Conservation (phyloP, 495 filamentous ascomycete species). For the Penicillium egyptiacum region DNA sequence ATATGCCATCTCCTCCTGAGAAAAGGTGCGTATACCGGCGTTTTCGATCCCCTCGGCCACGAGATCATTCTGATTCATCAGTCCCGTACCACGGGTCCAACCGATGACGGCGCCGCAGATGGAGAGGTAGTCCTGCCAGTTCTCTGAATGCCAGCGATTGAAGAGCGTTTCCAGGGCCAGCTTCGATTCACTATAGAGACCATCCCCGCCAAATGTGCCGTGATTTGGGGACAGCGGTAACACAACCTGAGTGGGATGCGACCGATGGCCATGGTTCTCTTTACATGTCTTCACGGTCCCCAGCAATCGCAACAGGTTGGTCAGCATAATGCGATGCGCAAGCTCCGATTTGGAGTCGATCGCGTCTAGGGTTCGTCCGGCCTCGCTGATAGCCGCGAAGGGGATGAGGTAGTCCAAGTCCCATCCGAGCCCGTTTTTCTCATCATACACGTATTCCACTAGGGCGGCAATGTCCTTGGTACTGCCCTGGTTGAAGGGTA, state of each 20-base stretch:
- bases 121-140: constrained; percentile 94
- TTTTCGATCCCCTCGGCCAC: constrained; percentile 94
- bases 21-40: constrained; percentile 95
- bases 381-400: constrained; percentile 95
- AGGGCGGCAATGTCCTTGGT: constrained; percentile 94
- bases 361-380: constrained; percentile 93
- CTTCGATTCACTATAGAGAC: constrained; percentile 97
- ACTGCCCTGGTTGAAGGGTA: constrained; percentile 97
- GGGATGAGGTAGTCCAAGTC: constrained; percentile 94
- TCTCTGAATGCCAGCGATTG: constrained; percentile 97
- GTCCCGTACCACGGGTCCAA: constrained; percentile 96
- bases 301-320: constrained; percentile 87
- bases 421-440: constrained; percentile 94
- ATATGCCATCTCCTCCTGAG: constrained; percentile 98
- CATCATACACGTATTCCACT: constrained; percentile 90
- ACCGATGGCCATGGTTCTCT: constrained; percentile 80
- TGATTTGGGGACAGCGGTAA: constrained; percentile 96
- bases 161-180: constrained; percentile 94
- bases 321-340: constrained; percentile 98
- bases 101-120: constrained; percentile 98
- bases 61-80: constrained; percentile 97
- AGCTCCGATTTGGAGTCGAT: constrained; percentile 98
- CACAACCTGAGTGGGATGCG: constrained; percentile 92
- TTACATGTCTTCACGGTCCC: constrained; percentile 90
- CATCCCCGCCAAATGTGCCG: constrained; percentile 96